Evolutionary conservation across 2,329 filamentous ascomycete genomes (phyloP).

Genomic region (Pseudogymnoascus sp.): DNA sequence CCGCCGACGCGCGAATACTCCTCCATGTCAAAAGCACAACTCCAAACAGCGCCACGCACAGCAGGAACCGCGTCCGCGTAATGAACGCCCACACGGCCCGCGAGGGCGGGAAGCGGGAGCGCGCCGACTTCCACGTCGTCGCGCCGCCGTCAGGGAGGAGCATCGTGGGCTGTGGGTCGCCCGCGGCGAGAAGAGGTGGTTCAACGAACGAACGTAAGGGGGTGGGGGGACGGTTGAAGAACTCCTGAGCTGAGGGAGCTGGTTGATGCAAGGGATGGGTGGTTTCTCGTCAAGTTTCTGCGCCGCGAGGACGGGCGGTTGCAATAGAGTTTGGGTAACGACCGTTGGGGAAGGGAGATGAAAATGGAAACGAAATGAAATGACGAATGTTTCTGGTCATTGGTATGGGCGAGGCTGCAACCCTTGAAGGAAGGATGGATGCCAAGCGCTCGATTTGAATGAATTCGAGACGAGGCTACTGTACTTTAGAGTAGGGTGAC

Average conservation of each 20-base stretch:
- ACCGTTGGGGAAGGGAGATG: neutral
- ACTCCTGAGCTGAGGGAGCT: too few species aligned
- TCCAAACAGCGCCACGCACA: conserved; percentile 62
- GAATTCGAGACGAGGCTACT: neutral
- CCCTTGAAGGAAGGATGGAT: conserved; percentile 22
- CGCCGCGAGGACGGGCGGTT: neutral
- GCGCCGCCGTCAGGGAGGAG: conserved; percentile 76
- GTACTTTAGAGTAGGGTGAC: neutral
- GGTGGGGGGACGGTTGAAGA: neutral
- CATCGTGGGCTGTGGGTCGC: conserved; percentile 47
- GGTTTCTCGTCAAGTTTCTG: too few species aligned
- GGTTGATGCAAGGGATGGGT: neutral
- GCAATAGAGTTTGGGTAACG: neutral
- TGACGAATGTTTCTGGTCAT: conserved; percentile 18
- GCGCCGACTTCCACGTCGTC: conserved; percentile 86
- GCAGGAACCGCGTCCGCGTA: conserved; percentile 68
- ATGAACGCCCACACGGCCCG: conserved; percentile 63
- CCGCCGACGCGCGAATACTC: conserved; percentile 69
- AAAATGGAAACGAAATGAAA: neutral
- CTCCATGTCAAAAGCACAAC: conserved; percentile 80
- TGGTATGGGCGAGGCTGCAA: neutral
- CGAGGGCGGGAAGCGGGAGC: conserved; percentile 67
- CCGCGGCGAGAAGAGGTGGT: neutral
- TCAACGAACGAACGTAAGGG: neutral
- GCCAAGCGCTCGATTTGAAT: neutral